Evolutionary conservation across 2,329 filamentous ascomycete genomes (phyloP), one percentile per base, ranked within the genome.

Genomic region (Metarhizium album): DNA sequence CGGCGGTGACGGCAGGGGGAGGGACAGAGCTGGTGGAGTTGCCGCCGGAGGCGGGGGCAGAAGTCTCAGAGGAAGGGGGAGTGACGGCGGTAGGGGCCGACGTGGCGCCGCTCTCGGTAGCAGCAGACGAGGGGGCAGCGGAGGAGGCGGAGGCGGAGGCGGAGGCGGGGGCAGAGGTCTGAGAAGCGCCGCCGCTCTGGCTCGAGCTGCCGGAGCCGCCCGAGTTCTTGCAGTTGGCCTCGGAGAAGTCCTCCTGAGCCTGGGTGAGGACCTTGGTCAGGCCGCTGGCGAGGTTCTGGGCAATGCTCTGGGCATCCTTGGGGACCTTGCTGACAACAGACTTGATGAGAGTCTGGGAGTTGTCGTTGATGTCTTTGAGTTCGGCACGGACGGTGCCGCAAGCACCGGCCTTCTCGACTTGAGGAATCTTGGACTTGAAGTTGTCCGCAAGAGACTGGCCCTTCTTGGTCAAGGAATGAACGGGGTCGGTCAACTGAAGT

Each of bases 241-340:
- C 45, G 37, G 54, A 57, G 49, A 66, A 66, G 50, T 56, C 53
- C 18, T 45, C 47, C 50, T 60, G 53, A 42, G 57, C 56, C n/a
- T 58, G 54, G 45, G 43, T 20, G 8, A 66, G 55, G 31, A 58
- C 55, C 38, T 56, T 42, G 35, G 56, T 57, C 43, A 66, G 57
- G 45, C 56, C 53, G 3, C 46, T 46, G 11, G 63, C 59, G 14
- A 66, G 58, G 47, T 52, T 47, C 42, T 52, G 24, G 45, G 63
- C 64, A 43, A 66, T 56, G 22, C 45, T 31, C 57, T 64, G 64
- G 16, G 59, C 59, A 7, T 54, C 58, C 18, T 54, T 47, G 29
- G 63, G 63, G 2, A 65, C 59, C 59, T 65, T 65, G 47, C 27
- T 24, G 20, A 66, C 59, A 37, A 64, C 55, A 33, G 62, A 50